Evolutionary conservation across 768 basidiomycete species (phyloP), one percentile per base, ranked within the genome.

Genomic region (Crucibulum laeve): DNA sequence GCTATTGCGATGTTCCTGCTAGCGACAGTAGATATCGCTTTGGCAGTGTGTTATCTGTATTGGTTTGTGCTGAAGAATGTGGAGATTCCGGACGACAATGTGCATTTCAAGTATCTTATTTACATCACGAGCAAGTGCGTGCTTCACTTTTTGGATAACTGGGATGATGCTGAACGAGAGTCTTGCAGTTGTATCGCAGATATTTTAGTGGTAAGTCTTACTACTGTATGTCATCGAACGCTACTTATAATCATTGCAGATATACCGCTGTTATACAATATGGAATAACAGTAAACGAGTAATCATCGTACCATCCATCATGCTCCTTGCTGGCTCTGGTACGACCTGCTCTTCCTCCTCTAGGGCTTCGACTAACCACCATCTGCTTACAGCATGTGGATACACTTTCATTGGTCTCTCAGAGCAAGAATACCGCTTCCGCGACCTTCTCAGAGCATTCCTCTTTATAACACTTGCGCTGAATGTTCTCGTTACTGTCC

Each of bases 111-210:
- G 43, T 55, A 54, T 36, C 53, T 62, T 19, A 55, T 62, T 4
- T 63, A 60, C 39, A 59, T 61, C 39, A 58, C 54, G 24, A 63
- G 60, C 53, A 64, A 63, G 63, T 64, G 46, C 47, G 63, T 55
- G 3, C 13, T 8, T 4, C 8, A 14, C 18, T 22, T 33, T 23
- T 30, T 15, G 15, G 34, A 25, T 36, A 15, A 13, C 25, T 15
- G 13, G n/a, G 15, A 38, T 18, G 15, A 28, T 36, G 22, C 17
- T 25, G 44, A 24, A 45, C 28, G 7, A 10, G 33, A 22, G 21
- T 42, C 34, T 36, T 40, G 14, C 40, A 64, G 62, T 37, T 43
- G 57, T 38, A 53, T 64, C 34, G 61, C 59, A 36, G 60, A 60
- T 44, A 53, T 51, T 30, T 35, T 65, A 34, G 54, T 65, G 28